phyloP scores from a whole-genome alignment of 257 asterid species.

The Nicotiana attenuata region DNA sequence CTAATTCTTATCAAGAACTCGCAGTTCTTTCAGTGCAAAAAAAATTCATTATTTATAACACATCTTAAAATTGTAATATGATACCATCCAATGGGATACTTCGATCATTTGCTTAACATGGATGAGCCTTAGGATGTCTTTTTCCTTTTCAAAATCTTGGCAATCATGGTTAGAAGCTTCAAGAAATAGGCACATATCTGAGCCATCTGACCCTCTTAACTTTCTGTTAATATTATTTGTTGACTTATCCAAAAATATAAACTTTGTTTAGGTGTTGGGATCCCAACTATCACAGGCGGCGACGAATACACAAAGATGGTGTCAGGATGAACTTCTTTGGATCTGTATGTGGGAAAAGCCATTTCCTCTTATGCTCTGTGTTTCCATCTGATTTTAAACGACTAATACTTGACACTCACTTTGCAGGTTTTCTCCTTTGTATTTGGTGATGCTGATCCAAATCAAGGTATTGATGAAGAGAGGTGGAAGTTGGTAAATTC shows the following conservation, averaged over 20 bases:
- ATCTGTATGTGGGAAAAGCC: constrained; percentile 47
- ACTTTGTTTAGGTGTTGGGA: constrained; percentile 74
- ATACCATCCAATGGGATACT: neutral
- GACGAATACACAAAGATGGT: constrained; percentile 40
- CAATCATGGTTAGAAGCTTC: neutral
- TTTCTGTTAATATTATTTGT: neutral
- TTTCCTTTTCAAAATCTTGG: neutral
- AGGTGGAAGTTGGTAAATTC: constrained; percentile 99
- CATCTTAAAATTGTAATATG: no score
- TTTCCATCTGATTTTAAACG: constrained; percentile 9
- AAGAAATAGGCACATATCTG: no score
- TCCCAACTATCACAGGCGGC: constrained; percentile 77
- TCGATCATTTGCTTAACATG: neutral
- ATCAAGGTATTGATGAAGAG: constrained; percentile 97
- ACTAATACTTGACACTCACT: neutral
- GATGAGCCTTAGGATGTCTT: neutral
- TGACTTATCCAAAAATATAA: neutral
- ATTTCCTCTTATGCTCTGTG: constrained; percentile 6
- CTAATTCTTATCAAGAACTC: no score
- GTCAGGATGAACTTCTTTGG: constrained; percentile 81
- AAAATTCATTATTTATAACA: no score
- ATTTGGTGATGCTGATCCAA: constrained; percentile 98
- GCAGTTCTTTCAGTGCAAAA: no score
- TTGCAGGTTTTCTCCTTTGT: constrained; percentile 88
- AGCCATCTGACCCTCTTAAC: neutral